Conservation (phyloP, 2,329 filamentous ascomycete genomes). For the Beauveria australis region DNA sequence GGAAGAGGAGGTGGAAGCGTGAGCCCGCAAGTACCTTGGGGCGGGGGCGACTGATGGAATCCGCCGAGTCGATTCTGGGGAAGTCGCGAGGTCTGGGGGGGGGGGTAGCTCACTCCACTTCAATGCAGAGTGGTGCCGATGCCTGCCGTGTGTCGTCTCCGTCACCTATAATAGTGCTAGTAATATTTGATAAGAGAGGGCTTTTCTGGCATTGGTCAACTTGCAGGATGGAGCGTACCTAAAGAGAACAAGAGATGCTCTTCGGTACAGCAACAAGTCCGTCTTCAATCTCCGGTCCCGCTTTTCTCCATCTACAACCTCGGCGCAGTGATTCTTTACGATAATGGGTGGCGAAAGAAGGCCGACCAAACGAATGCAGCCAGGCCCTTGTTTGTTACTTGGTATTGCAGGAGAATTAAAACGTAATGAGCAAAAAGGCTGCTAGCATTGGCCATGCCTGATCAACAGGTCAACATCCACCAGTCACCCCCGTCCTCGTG, state of each 20-base stretch:
- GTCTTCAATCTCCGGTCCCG: background rate
- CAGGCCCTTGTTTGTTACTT: background rate
- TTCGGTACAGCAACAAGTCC: background rate
- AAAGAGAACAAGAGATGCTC: background rate
- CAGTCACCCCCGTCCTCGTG: background rate
- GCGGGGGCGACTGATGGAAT: background rate
- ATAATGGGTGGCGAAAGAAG: too few species aligned
- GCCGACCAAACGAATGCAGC: too few species aligned
- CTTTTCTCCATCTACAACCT: background rate
- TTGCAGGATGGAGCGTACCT: background rate
- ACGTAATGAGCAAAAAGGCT: background rate
- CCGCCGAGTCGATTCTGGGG: background rate
- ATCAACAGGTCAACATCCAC: background rate
- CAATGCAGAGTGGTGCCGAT: background rate
- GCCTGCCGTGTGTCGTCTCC: background rate
- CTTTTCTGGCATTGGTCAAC: background rate
- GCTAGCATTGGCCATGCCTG: background rate
- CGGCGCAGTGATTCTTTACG: background rate
- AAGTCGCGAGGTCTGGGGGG: background rate
- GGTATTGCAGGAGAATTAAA: too few species aligned
- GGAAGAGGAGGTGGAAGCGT: background rate
- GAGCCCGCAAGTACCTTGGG: too few species aligned
- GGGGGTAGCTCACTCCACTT: constrained; percentile 2
- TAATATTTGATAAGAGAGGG: background rate
- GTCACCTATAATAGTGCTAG: background rate